phyloP scores from a whole-genome alignment of 2,329 filamentous ascomycete species.

The Nothophaeocryptopus gaeumannii region DNA sequence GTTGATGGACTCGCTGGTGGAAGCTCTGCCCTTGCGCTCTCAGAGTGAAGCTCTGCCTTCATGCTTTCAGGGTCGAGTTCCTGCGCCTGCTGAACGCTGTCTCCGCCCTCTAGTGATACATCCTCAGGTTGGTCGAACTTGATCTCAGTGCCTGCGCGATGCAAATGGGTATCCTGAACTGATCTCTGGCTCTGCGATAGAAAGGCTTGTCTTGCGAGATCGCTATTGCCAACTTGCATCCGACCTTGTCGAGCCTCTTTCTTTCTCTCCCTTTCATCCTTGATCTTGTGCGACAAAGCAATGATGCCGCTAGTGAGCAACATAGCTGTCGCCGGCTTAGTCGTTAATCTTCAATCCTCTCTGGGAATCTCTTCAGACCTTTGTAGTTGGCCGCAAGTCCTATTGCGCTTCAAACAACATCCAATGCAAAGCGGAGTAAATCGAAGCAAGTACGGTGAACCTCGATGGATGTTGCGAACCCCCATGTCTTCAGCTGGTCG shows the following conservation, averaged over 20 bases:
- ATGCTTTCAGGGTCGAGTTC: background rate
- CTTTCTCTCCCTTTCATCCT: slow-evolving; percentile 7
- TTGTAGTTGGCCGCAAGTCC: too few species aligned
- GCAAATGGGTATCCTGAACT: background rate
- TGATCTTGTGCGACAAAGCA: slow-evolving; percentile 5
- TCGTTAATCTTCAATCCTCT: too few species aligned
- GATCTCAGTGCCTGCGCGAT: slow-evolving; percentile 3
- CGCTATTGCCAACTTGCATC: background rate
- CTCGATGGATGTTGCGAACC: too few species aligned
- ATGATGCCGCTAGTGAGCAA: slow-evolving; percentile 4
- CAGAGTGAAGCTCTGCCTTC: background rate
- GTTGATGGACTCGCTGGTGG: background rate
- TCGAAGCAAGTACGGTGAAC: too few species aligned
- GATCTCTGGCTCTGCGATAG: background rate
- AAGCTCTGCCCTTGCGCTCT: background rate
- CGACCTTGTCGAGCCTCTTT: slow-evolving; percentile 2
- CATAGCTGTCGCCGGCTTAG: background rate
- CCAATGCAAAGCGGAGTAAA: too few species aligned
- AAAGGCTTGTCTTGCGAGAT: slow-evolving; percentile 4
- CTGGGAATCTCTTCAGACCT: too few species aligned
- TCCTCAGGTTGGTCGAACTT: slow-evolving; percentile 7
- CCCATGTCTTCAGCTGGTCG: too few species aligned
- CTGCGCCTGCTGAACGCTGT: background rate
- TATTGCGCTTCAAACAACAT: too few species aligned
- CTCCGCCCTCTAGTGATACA: background rate